Evolutionary conservation across 148 eudicot genomes (phyloP).

Genomic region (Selenicereus undatus): DNA sequence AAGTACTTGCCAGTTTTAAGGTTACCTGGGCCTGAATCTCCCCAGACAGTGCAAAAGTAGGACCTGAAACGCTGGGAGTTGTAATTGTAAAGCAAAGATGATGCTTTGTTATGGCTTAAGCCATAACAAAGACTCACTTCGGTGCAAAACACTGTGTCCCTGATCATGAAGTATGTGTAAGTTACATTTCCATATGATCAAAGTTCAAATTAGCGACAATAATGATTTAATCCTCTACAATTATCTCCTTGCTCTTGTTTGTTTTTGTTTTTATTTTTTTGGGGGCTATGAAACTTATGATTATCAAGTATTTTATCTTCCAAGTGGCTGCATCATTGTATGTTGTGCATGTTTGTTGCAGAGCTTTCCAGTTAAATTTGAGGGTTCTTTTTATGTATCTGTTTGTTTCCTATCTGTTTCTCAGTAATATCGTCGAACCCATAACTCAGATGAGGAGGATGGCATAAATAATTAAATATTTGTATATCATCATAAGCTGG

Average conservation of each 20-base stretch:
- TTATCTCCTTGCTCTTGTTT: too few relatives aligned
- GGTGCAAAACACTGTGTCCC: too few relatives aligned
- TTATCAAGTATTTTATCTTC: not conserved
- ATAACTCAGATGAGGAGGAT: not conserved
- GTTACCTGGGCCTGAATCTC: too few relatives aligned
- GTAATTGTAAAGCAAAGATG: constrained; percentile 15
- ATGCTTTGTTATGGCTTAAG: not conserved
- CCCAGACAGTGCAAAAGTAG: too few relatives aligned
- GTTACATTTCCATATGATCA: not conserved
- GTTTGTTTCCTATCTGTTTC: not conserved
- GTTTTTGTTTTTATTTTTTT: too few relatives aligned
- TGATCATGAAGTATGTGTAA: not conserved
- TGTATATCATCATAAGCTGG: not conserved
- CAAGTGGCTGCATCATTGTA: not conserved
- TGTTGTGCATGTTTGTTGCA: not conserved
- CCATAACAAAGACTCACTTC: not conserved
- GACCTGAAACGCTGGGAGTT: too few relatives aligned
- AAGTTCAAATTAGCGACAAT: not conserved
- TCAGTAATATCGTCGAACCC: not conserved
- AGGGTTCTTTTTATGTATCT: not conserved
- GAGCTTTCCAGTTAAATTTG: not conserved
- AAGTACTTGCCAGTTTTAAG: too few relatives aligned
- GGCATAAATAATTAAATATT: not conserved
- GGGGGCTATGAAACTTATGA: too few relatives aligned
- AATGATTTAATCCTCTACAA: not conserved